Conservation (phyloP, 345 rosid genomes). For the Melaleuca quinquenervia region DNA sequence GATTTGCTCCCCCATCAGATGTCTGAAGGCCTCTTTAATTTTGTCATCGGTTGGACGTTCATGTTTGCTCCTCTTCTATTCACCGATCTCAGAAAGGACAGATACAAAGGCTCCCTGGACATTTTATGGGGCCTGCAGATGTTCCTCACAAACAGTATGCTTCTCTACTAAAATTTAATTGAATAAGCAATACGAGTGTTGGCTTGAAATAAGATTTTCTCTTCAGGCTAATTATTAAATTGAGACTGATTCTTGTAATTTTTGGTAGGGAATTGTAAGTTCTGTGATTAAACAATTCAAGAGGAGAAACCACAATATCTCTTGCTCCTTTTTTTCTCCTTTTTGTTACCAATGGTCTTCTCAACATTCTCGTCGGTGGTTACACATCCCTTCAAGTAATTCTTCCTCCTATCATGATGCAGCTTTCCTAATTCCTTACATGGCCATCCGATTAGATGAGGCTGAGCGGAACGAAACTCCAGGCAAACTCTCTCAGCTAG, state of each 20-base stretch:
- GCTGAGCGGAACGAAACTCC: constrained; percentile 22
- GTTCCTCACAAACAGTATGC: constrained; percentile 90
- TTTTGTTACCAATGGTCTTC: neutral
- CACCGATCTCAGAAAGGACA: constrained; percentile 70
- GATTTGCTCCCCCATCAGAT: constrained; percentile 23
- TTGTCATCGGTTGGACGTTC: constrained; percentile 91
- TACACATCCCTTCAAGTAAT: neutral
- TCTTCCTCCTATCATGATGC: neutral
- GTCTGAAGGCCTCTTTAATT: constrained; percentile 93
- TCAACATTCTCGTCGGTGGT: neutral
- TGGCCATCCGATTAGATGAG: constrained; percentile 75
- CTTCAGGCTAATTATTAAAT: neutral
- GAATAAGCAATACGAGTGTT: neutral
- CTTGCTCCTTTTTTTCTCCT: neutral
- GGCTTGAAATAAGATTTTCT: neutral
- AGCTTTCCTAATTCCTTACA: constrained; percentile 89
- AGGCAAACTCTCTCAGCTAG: constrained; percentile 45
- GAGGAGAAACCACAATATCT: neutral
- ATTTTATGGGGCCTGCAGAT: constrained; percentile 79
- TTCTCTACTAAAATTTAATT: neutral
- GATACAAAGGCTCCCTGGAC: constrained; percentile 70
- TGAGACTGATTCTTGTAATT: neutral
- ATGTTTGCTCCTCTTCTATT: constrained; percentile 93
- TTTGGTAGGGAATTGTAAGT: neutral
- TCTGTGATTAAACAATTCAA: neutral